Base-by-base conservation (phyloP, 169 alveolate species). In the Cryptosporidium ubiquitum region DNA sequence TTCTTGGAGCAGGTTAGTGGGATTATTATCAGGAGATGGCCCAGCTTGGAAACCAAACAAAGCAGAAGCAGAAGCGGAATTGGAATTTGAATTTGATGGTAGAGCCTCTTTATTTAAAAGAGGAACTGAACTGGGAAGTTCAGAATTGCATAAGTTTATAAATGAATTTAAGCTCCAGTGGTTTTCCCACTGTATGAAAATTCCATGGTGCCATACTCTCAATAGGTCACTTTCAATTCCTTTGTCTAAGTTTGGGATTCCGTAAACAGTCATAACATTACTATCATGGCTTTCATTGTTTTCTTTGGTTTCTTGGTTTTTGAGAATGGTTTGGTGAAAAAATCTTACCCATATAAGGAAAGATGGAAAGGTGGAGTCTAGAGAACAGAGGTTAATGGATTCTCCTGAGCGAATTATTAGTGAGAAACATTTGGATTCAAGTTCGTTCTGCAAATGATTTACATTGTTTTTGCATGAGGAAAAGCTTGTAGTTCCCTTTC, bases 181-280 rank as follows among this genome's bases (percentile, higher is more conserved):
- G 33, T 79, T 79, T 29, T 79, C 89, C 89, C 89, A 79, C 29
- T 64, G 73, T 1, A 79, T 40, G 29, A 79, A 79, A n/a, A 79
- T 79, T 12, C 89, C 75, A 16, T 79, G 89, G 40, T 79, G 58
- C 89, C 89, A 79, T 20, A 79, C 74, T 29, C 74, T 58, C 9
- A 79, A 73, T 12, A 79, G 51, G 55, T 64, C 89, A n/a, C 75
- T 79, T 29, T 79, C 79, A 23, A 79, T 79, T 26, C 89, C 89
- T 3, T 39, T 79, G 29, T 79, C 89, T 7, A 58, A 61, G 0
- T 60, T 33, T 20, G 39, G 39, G 57, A 61, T 42, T 44, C 37
- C 66, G 16, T 69, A 35, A 29, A 42, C 61, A 7, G 84, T 69
- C 68, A 55, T 39, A 18, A 23, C 84, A 23, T 31, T 73, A 12